Evolutionary conservation across 176 grass and related monocot genomes (phyloP).

Genomic region (Paspalum notatum): DNA sequence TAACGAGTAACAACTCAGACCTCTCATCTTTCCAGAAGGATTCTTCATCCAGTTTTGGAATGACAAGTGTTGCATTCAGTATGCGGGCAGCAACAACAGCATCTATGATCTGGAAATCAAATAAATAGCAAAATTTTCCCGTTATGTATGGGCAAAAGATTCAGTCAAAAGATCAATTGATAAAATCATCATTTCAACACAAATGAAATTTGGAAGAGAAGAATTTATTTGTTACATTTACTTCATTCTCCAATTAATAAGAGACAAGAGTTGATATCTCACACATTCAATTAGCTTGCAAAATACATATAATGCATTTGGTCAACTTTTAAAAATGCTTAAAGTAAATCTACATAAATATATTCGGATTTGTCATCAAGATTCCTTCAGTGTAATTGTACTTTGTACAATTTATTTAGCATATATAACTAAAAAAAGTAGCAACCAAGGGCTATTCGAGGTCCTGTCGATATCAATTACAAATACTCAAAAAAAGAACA

Average conservation of each 20-base stretch:
- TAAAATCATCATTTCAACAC: not conserved
- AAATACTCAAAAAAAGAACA: not conserved
- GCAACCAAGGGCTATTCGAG: not conserved
- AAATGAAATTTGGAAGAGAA: not conserved
- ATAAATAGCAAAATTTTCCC: not conserved
- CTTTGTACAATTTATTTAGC: not conserved
- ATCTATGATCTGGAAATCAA: slow-evolving; percentile 89
- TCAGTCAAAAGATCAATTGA: not conserved
- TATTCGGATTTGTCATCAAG: not conserved
- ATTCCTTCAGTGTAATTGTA: not conserved
- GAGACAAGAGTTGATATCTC: slow-evolving; percentile 7
- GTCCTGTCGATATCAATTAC: not conserved
- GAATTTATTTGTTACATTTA: not conserved
- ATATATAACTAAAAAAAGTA: not conserved
- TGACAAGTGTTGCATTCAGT: slow-evolving; percentile 88
- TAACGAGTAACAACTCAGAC: slow-evolving; percentile 40
- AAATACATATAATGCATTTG: not conserved
- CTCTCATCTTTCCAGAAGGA: slow-evolving; percentile 97
- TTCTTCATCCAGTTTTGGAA: slow-evolving; percentile 82
- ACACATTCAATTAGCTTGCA: not conserved
- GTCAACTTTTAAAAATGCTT: not conserved
- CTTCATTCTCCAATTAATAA: not conserved
- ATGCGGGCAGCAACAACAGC: slow-evolving; percentile 88
- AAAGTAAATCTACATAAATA: not conserved
- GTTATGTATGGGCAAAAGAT: slow-evolving; percentile 2